Evolutionary conservation across 164 flowering plant species (phyloP).

Genomic region (Platanus orientalis): DNA sequence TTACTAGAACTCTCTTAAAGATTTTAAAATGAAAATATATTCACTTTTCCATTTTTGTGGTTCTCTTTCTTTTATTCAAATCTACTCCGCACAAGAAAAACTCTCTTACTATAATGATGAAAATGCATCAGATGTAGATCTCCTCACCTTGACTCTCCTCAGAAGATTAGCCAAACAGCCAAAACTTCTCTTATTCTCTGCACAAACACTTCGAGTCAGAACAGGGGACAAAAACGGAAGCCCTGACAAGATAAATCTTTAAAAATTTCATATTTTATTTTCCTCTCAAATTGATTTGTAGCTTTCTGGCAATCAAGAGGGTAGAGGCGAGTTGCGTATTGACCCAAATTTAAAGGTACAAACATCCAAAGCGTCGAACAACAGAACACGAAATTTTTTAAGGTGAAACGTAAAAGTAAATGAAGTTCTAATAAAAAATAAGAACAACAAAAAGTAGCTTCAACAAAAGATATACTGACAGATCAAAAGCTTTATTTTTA

Average conservation of each 20-base stretch:
- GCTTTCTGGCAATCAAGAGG: slow-evolving; percentile 7
- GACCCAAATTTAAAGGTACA: slow-evolving; percentile 11
- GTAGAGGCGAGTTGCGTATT: background rate
- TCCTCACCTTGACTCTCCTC: slow-evolving; percentile 7
- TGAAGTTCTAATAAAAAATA: background rate
- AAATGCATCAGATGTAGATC: background rate
- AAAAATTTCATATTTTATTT: background rate
- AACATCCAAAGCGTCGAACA: background rate
- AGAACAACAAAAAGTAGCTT: slow-evolving; percentile 1
- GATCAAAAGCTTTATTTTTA: background rate
- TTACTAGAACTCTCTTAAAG: slow-evolving; percentile 1
- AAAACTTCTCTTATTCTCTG: slow-evolving; percentile 6
- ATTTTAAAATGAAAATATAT: too few relatives aligned
- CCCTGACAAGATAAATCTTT: background rate
- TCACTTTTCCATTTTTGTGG: background rate
- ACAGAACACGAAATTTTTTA: background rate
- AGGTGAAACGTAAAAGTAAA: slow-evolving; percentile 10
- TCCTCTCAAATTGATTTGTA: background rate
- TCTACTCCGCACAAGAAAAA: too few relatives aligned
- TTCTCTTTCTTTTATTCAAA: background rate
- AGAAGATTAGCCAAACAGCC: slow-evolving; percentile 2
- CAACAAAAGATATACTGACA: slow-evolving; percentile 1
- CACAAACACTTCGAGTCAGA: slow-evolving; percentile 4
- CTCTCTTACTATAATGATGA: background rate
- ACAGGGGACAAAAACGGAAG: background rate